These are phyloP conservation scores for Mallotus nudiflorus DNA, from an alignment of 345 rosid species.

Conservation along the genomic window DNA sequence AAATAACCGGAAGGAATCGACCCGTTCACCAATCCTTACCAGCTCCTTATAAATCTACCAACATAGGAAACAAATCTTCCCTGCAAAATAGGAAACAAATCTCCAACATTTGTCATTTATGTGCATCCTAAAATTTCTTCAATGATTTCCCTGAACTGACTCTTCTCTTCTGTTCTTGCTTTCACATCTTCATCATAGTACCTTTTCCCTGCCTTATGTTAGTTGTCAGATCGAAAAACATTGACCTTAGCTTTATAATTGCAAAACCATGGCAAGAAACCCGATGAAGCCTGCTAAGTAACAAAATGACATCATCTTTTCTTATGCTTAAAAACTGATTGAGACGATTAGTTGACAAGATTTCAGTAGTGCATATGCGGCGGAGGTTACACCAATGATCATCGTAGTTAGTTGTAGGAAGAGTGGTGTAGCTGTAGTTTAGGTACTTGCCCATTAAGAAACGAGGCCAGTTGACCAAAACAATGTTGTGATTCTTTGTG, in stretches of 20 bases:
- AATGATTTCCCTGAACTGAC: conserved; percentile 31
- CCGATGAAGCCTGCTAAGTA: conserved; percentile 36
- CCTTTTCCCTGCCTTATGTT: conserved; percentile 51
- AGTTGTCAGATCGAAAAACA: conserved; percentile 36
- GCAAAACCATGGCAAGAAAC: conserved; percentile 23
- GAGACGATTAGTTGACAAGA: conserved; percentile 56
- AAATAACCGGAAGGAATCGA: too few species aligned
- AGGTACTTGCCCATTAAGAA: conserved; percentile 34
- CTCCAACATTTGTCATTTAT: conserved; percentile 35
- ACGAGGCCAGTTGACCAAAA: conserved; percentile 46
- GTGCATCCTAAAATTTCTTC: conserved; percentile 11
- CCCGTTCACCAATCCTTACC: too few species aligned
- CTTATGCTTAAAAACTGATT: conserved; percentile 30
- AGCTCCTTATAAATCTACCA: too few species aligned
- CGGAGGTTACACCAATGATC: conserved; percentile 76
- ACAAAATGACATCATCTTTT: conserved; percentile 45
- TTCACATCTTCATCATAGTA: conserved; percentile 48
- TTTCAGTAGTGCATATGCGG: conserved; percentile 40
- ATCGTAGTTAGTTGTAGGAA: conserved; percentile 43
- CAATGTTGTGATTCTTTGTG: conserved; percentile 44
- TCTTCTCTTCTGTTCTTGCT: conserved; percentile 39
- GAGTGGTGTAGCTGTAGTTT: conserved; percentile 40
- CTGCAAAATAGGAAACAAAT: conserved; percentile 40
- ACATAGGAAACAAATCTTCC: conserved; percentile 27
- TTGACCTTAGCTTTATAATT: conserved; percentile 44